These are phyloP conservation scores for Podaxis sp. DNA, from an alignment of 768 basidiomycete genomes.

Conservation along the genomic window DNA sequence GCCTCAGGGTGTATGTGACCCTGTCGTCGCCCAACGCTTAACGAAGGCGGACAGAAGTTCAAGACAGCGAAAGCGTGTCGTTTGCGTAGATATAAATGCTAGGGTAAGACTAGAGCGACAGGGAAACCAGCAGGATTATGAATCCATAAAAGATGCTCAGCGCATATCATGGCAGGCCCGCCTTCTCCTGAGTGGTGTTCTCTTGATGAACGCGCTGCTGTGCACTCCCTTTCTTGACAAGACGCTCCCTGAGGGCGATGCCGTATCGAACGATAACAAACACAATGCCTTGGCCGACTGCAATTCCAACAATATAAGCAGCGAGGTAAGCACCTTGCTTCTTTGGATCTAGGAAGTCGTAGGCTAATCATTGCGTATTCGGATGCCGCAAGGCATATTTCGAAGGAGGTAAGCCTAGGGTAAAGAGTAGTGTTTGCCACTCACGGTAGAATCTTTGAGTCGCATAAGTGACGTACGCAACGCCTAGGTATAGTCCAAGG, in stretches of 20 bases:
- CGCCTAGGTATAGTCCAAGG: constrained; percentile 56
- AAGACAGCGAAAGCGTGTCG: too few species aligned
- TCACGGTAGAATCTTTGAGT: constrained; percentile 66
- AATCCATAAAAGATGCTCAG: too few species aligned
- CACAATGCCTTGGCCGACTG: constrained; percentile 46
- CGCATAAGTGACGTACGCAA: constrained; percentile 66
- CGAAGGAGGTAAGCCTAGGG: background rate
- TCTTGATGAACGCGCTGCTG: background rate
- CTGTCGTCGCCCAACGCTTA: too few species aligned
- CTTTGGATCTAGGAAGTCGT: constrained; percentile 61
- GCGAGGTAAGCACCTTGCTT: constrained; percentile 45
- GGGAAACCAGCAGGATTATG: too few species aligned
- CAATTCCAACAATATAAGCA: constrained; percentile 64
- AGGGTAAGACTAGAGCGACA: too few species aligned
- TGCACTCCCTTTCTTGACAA: background rate
- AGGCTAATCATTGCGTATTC: constrained; percentile 40
- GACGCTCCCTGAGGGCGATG: constrained; percentile 35
- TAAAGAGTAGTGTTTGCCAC: constrained; percentile 22
- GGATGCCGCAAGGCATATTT: background rate
- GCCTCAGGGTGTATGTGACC: too few species aligned
- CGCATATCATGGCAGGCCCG: background rate
- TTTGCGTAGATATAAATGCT: too few species aligned
- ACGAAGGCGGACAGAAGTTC: too few species aligned
- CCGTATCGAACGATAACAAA: constrained; percentile 49
- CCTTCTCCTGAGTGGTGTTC: background rate